A percentile compares a stretch with the other conserved stretches of the same genome.
Conservation (phyloP, 176 grass and related monocot species). For the Aechmea fasciata region DNA sequence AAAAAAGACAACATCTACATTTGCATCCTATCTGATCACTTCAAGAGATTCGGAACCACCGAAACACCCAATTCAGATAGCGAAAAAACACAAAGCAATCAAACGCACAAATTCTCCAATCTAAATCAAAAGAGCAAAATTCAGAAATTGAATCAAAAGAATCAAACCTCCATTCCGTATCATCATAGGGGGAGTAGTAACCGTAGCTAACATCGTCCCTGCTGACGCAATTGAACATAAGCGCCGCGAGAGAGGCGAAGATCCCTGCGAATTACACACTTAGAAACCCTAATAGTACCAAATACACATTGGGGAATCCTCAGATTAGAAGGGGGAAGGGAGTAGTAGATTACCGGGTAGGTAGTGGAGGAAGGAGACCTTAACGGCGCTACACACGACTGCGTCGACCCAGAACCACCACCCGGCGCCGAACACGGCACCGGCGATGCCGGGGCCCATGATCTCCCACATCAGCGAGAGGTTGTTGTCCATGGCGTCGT, state of each 20-base stretch:
- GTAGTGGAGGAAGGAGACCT: slow-evolving; percentile 89
- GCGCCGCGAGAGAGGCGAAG: slow-evolving; percentile 51
- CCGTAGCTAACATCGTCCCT: slow-evolving; percentile 46
- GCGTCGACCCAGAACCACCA: slow-evolving; percentile 99
- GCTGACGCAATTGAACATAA: slow-evolving; percentile 87
- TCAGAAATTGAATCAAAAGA: background rate
- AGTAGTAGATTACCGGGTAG: slow-evolving; percentile 47
- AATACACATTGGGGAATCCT: background rate
- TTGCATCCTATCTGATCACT: no score
- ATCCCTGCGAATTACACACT: slow-evolving; percentile 28
- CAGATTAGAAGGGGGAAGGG: background rate
- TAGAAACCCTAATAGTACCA: no score
- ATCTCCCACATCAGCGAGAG: slow-evolving; percentile 67
- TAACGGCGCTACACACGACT: slow-evolving; percentile 77
- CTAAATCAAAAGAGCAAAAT: background rate
- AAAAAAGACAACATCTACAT: no score
- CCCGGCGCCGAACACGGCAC: slow-evolving; percentile 77
- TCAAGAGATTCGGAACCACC: no score
- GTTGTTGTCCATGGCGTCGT: slow-evolving; percentile 51
- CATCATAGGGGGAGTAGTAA: slow-evolving; percentile 62
- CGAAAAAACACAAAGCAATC: background rate
- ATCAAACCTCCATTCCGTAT: slow-evolving; percentile 68
- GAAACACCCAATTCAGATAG: background rate
- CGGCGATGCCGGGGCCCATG: slow-evolving; percentile 70
- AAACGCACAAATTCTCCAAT: background rate